Conservation (phyloP, 2,329 filamentous ascomycete species). For the Botrytis fabae region DNA sequence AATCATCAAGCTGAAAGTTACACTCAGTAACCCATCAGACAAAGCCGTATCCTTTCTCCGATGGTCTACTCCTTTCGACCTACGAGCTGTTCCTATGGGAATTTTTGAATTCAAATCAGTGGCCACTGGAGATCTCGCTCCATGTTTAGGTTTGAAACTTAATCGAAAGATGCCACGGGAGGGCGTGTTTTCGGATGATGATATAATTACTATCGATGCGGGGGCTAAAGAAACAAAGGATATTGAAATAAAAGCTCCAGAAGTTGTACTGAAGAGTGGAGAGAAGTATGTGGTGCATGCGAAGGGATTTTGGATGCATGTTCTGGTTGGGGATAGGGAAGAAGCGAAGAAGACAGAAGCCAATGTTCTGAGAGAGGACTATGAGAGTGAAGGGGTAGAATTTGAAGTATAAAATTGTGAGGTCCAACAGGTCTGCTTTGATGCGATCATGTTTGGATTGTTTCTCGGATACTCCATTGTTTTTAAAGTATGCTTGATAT, state of each 20-base stretch:
- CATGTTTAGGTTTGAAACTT: conserved; percentile 31
- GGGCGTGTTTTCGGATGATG: conserved; percentile 29
- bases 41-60: conserved; percentile 41
- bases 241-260: conserved; percentile 36
- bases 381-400: conserved; percentile 17
- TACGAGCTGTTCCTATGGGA: conserved; percentile 38
- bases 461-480: background rate
- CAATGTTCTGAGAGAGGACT: conserved; percentile 18
- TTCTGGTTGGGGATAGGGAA: conserved; percentile 5
- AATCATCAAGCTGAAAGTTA: conserved; percentile 24
- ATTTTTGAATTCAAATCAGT: conserved; percentile 40
- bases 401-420: background rate
- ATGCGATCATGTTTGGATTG: background rate
- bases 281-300: conserved; percentile 41
- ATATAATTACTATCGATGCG: conserved; percentile 41
- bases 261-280: conserved; percentile 37
- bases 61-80: conserved; percentile 44
- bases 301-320: conserved; percentile 42
- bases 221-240: conserved; percentile 32
- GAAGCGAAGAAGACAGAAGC: conserved; percentile 16
- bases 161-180: conserved; percentile 41
- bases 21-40: conserved; percentile 35
- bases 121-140: conserved; percentile 22
- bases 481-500: background rate
- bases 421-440: background rate